Percentiles rank a stretch among this genome's conserved stretches.
Conservation (phyloP, 441 rosid genomes). For the Eruca vesicaria region DNA sequence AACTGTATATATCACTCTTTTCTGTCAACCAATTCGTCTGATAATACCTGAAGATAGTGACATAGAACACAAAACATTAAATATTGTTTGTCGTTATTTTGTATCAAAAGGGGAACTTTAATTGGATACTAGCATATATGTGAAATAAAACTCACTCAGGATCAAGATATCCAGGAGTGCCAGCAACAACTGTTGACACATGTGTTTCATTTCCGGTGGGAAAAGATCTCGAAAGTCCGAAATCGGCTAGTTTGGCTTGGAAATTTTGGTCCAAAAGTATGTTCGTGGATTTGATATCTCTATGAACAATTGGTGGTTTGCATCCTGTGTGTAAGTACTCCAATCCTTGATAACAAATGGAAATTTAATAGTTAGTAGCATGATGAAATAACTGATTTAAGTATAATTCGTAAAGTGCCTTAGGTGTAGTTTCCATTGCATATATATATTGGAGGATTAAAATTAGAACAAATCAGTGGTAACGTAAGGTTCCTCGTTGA, state of each 20-base stretch:
- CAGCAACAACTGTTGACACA: constrained; percentile 36
- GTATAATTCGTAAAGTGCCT: background rate
- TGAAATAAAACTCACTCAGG: constrained; percentile 34
- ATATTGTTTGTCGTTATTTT: background rate
- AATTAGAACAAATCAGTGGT: background rate
- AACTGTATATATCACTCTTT: constrained; percentile 43
- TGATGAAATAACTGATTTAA: too few species aligned
- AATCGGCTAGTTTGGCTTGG: constrained; percentile 45
- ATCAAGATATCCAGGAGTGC: constrained; percentile 46
- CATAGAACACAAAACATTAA: background rate
- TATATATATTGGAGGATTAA: background rate
- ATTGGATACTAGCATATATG: background rate
- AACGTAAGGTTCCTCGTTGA: background rate
- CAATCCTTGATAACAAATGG: constrained; percentile 26
- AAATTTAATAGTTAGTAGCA: too few species aligned
- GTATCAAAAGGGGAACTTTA: background rate
- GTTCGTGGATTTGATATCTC: constrained; percentile 40
- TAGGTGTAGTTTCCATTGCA: background rate
- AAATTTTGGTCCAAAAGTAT: constrained; percentile 34
- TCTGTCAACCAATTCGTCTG: constrained; percentile 28
- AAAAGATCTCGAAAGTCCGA: constrained; percentile 40
- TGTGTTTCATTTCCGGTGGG: constrained; percentile 17
- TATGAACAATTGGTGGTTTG: constrained; percentile 40
- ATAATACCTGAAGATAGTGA: constrained; percentile 21
- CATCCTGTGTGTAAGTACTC: constrained; percentile 43